Base-by-base conservation (phyloP, 116 monocot genomes). In the Dioscorea cayenensis region DNA sequence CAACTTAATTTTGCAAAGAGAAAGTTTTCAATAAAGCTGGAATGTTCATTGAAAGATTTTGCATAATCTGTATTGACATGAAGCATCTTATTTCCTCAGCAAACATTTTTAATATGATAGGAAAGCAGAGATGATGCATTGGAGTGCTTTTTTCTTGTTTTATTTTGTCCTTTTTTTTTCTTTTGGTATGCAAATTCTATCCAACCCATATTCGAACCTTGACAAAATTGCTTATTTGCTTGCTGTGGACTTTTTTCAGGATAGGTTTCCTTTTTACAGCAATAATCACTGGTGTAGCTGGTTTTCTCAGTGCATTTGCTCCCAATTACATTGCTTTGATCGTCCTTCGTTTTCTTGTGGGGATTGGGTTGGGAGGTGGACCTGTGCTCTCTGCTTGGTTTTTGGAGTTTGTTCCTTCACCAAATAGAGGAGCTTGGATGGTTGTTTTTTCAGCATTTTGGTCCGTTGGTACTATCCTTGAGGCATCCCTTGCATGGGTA, bases 401-500 rank as follows among this genome's bases (percentile, higher is more conserved):
- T 76, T 65, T 92, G 78, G 95, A 95, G 81, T 95, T 95, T 69
- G 78, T 92, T 65, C 92, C 95, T 37, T 77, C 92, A 70, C 83
- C 89, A 69, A 76, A 78, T 58, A 81, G 92, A 76, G 95, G 95
- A 75, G 76, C 71, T 28, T 92, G 95, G 95, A 85, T 92, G 91
- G 80, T 89, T 59, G 70, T 85, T 36, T 95, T 92, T 71, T 84
- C 81, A 14, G 71, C 62, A n/a, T 95, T 89, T 71, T 95, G 95
- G 95, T 89, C 95, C 4, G 43, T 95, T 63, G 95, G 95, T 66
- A 85, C 92, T 23, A 92, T 95, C 28, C 73, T 85, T 27, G 95
- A 91, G 76, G 95, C 95, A 80, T 85, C 83, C 37, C 60, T 95
- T 76, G 95, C 92, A 50, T 95, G 95, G 92, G 95, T 95, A 92